Evolutionary conservation across 1,139 yeast genomes (phyloP), one percentile per base, ranked within the genome.

Genomic region (Lodderomyces margitis): DNA sequence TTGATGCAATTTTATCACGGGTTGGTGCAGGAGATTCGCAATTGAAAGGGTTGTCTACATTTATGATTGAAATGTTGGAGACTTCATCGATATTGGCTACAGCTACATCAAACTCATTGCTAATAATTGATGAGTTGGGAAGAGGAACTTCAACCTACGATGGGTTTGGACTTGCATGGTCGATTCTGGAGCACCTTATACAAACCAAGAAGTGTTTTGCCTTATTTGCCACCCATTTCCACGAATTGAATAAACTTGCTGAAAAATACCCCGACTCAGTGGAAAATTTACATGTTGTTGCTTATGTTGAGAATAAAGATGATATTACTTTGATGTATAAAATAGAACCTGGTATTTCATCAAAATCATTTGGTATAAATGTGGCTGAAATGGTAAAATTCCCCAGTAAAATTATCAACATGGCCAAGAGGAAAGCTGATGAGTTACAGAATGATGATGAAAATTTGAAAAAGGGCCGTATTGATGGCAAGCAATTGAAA

Each of bases 11-110:
- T 10, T 74, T 92, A 47, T 95, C 98, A 11, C 80, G 98, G 55
- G 96, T 92, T n/a, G 98, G 98, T 12, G 98, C 98, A 2, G 95
- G 97, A 8, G 98, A 92, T 60, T 91, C 97, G 0, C 98, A 92
- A 62, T 73, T 92, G 55, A 91, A 91, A 62, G 98, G 98, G 19
- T 87, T 92, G 33, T 89, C 97, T 0, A 92, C 98, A 0, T 92
- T 92, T 54, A 92, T 92, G 98, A 89, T 95, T 32, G 98, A 92
- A 60, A 92, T 92, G 98, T 72, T 92, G 47, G 98, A 92, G 57
- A 92, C 96, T 25, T 88, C 97, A 0, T 83, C 95, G 1, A 92
- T 92, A 51, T 74, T 92, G 51, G 86, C 89, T 46, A 81, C 91
- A 21, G 96, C 98, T 1, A 83, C 95, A 0, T 66, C 70, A 21